A percentile compares a stretch with the other conserved stretches of the same genome.
These are phyloP conservation scores for Asterophora parasitica DNA, from an alignment of 768 basidiomycete genomes.

Conservation along the genomic window DNA sequence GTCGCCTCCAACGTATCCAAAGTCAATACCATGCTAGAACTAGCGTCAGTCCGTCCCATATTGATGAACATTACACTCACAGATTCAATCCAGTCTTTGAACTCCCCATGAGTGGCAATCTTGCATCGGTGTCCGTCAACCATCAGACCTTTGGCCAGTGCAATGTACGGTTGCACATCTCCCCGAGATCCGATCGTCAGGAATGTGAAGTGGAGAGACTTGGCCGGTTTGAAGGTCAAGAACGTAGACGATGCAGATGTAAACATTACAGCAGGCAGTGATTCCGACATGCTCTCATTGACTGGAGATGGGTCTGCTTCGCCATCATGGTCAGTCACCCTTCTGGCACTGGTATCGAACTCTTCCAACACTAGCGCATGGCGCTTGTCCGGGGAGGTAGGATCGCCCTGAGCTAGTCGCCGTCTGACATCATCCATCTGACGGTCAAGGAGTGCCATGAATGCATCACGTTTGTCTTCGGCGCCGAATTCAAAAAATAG, in stretches of 20 bases:
- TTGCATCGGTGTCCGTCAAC: constrained; percentile 84
- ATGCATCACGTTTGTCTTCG: constrained; percentile 74
- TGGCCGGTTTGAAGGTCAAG: constrained; percentile 89
- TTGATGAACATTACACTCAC: constrained; percentile 42
- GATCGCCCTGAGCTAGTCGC: constrained; percentile 42
- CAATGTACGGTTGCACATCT: constrained; percentile 98
- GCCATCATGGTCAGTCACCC: constrained; percentile 24
- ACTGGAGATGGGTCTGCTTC: constrained; percentile 40
- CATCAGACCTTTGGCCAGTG: constrained; percentile 87
- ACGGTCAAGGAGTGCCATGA: constrained; percentile 67
- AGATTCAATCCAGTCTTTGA: constrained; percentile 91
- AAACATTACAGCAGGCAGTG: constrained; percentile 90
- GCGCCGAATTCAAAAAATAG: constrained; percentile 93
- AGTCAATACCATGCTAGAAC: constrained; percentile 89
- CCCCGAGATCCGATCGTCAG: constrained; percentile 95
- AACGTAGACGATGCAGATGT: constrained; percentile 94
- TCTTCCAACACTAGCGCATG: constrained; percentile 85
- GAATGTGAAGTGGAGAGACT: constrained; percentile 86
- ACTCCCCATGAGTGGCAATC: constrained; percentile 96
- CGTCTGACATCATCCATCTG: constrained; percentile 73
- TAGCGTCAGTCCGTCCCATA: constrained; percentile 6
- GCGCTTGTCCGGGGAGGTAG: constrained; percentile 48
- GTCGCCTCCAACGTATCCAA: constrained; percentile 91
- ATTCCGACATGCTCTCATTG: constrained; percentile 59
- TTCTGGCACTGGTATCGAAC: constrained; percentile 49